These are phyloP conservation scores for Aspergillus sp. DNA, from an alignment of 2,329 filamentous ascomycete species.

Conservation along the genomic window DNA sequence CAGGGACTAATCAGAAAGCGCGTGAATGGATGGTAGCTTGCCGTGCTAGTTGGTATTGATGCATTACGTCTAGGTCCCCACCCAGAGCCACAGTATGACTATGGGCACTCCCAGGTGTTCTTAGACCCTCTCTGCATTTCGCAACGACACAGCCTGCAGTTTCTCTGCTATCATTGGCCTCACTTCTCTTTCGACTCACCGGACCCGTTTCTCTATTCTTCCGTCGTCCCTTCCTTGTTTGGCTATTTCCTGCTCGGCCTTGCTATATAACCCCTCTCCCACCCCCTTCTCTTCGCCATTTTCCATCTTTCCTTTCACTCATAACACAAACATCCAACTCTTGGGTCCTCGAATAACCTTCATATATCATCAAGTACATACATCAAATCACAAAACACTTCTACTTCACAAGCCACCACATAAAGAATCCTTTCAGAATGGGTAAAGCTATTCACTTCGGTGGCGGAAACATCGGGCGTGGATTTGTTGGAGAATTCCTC, in stretches of 20 bases:
- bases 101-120: slow-evolving; percentile 2
- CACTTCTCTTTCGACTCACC: slow-evolving; percentile 13
- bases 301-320: background rate
- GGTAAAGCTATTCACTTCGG: slow-evolving; percentile 78
- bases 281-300: background rate
- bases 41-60: background rate
- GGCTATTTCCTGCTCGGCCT: slow-evolving; percentile 2
- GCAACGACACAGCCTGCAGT: background rate
- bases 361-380: slow-evolving; percentile 8
- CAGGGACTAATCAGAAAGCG: slow-evolving; percentile 4
- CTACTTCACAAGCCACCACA: background rate
- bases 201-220: slow-evolving; percentile 8
- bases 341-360: background rate
- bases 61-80: slow-evolving; percentile 4
- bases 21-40: background rate
- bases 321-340: slow-evolving; percentile 5
- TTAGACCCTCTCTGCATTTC: slow-evolving; percentile 2
- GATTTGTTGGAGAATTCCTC: slow-evolving; percentile 87
- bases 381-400: slow-evolving; percentile 5
- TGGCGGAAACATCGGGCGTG: slow-evolving; percentile 81
- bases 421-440: slow-evolving; percentile 28
- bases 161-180: slow-evolving; percentile 3
- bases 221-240: slow-evolving; percentile 8
- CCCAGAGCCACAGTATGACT: background rate
- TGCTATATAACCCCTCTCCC: slow-evolving; percentile 8